Evolutionary conservation across 2,329 filamentous ascomycete species (phyloP).

Genomic region (Laburnicola sp.): DNA sequence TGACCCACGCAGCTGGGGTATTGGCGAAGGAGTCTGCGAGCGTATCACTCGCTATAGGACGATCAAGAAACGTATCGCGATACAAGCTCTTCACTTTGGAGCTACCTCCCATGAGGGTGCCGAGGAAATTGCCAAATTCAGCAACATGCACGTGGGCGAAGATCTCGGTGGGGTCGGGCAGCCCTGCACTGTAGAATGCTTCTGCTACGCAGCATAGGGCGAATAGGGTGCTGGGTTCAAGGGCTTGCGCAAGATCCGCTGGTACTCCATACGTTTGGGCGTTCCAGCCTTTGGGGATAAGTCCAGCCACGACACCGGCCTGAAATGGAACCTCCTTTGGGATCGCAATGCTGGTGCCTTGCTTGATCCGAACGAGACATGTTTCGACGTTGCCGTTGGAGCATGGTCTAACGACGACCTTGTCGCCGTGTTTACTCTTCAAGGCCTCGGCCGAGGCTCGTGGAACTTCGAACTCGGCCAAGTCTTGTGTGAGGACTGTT

Average conservation of each 20-base stretch:
- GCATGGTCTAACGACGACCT: slow-evolving; percentile 26
- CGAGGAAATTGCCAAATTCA: slow-evolving; percentile 43
- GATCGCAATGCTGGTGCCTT: background rate
- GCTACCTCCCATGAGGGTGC: slow-evolving; percentile 37
- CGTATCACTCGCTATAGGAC: slow-evolving; percentile 39
- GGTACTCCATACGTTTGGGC: slow-evolving; percentile 42
- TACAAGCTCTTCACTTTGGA: slow-evolving; percentile 34
- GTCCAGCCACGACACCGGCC: background rate
- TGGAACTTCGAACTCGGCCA: slow-evolving; percentile 39
- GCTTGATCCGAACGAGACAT: background rate
- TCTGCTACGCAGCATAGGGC: slow-evolving; percentile 24
- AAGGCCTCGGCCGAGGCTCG: slow-evolving; percentile 37
- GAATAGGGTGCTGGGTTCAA: slow-evolving; percentile 6
- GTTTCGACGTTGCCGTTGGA: background rate
- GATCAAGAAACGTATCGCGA: slow-evolving; percentile 35
- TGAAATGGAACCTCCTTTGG: background rate
- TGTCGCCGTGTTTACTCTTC: slow-evolving; percentile 38
- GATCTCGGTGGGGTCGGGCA: slow-evolving; percentile 39
- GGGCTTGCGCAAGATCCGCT: slow-evolving; percentile 32
- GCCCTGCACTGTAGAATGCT: slow-evolving; percentile 40
- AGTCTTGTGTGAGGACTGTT: slow-evolving; percentile 37
- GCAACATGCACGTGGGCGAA: slow-evolving; percentile 43
- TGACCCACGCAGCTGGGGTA: slow-evolving; percentile 45
- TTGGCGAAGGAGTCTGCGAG: slow-evolving; percentile 45
- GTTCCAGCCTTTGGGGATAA: slow-evolving; percentile 42